Evolutionary conservation across 2,329 filamentous ascomycete species (phyloP).

Genomic region (Xylariaceae sp.): DNA sequence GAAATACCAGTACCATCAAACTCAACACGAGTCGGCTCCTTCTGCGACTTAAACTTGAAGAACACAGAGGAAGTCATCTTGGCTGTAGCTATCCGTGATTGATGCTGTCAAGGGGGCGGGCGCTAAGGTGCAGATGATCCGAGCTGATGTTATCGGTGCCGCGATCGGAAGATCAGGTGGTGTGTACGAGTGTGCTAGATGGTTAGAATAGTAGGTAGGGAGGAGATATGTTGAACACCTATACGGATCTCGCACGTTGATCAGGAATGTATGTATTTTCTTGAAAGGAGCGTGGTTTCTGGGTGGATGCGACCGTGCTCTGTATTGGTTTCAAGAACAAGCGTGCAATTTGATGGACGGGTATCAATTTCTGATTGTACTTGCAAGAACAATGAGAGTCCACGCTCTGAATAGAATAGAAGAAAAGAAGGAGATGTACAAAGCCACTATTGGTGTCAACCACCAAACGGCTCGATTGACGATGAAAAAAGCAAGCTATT

Average conservation of each 20-base stretch:
- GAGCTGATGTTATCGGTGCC: too few relatives aligned
- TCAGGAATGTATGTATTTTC: slow-evolving; percentile 17
- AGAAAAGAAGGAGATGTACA: slow-evolving; percentile 34
- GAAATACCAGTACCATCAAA: slow-evolving; percentile 98
- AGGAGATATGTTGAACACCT: slow-evolving; percentile 17
- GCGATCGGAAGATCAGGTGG: too few relatives aligned
- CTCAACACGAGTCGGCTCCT: slow-evolving; percentile 87
- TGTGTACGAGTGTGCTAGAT: too few relatives aligned
- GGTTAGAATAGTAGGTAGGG: slow-evolving; percentile 9
- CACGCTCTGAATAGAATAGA: slow-evolving; percentile 25
- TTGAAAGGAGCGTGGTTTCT: slow-evolving; percentile 12
- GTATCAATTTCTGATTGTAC: slow-evolving; percentile 37
- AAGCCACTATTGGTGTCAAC: slow-evolving; percentile 29
- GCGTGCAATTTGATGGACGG: slow-evolving; percentile 31
- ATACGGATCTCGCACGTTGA: slow-evolving; percentile 20
- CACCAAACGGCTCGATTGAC: slow-evolving; percentile 26
- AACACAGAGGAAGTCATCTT: slow-evolving; percentile 99
- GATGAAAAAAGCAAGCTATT: slow-evolving; percentile 25
- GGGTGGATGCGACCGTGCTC: slow-evolving; percentile 18
- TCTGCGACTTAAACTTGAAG: slow-evolving; percentile 99
- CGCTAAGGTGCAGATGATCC: too few relatives aligned
- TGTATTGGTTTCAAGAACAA: slow-evolving; percentile 27
- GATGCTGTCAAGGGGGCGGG: too few relatives aligned
- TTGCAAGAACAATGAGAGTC: slow-evolving; percentile 30
- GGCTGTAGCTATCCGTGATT: too few relatives aligned